phyloP scores from a whole-genome alignment of 2,329 filamentous ascomycete genomes.

The Mariannaea sp. region DNA sequence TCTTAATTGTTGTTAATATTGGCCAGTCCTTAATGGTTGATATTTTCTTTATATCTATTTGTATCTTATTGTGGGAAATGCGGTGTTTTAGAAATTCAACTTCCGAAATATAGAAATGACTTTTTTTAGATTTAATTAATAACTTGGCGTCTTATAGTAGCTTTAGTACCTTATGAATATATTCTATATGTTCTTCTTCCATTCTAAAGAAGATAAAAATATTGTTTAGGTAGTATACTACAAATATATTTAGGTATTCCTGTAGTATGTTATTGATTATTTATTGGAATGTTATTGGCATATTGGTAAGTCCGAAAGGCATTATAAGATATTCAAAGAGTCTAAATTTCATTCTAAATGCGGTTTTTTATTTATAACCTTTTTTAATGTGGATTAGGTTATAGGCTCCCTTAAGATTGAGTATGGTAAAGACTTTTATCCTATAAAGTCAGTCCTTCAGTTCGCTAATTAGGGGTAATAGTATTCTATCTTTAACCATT shows the following conservation, averaged over 20 bases:
- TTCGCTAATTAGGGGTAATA: constrained; percentile 35
- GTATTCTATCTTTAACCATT: neutral
- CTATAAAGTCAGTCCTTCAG: constrained; percentile 27
- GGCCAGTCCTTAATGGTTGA: constrained; percentile 6
- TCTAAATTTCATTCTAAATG: constrained; percentile 33
- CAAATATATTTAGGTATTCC: constrained; percentile 22
- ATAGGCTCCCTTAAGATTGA: constrained; percentile 36
- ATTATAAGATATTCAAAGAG: constrained; percentile 44
- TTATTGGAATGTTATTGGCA: constrained; percentile 18
- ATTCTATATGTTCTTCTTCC: too few relatives aligned
- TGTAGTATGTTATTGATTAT: constrained; percentile 28
- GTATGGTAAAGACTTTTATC: constrained; percentile 18
- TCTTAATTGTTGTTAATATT: constrained; percentile 8
- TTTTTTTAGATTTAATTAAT: constrained; percentile 4
- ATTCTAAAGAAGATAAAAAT: constrained; percentile 31
- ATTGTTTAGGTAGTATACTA: constrained; percentile 26
- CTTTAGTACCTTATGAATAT: too few relatives aligned
- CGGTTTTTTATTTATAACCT: constrained; percentile 43
- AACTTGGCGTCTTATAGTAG: neutral
- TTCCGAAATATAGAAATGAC: constrained; percentile 21
- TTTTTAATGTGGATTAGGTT: constrained; percentile 40
- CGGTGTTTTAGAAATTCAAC: constrained; percentile 21
- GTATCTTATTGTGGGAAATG: constrained; percentile 13
- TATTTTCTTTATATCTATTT: constrained; percentile 25
- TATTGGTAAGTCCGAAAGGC: constrained; percentile 36